Conservation (phyloP, 495 filamentous ascomycete genomes). For the Recurvomyces mirabilis region DNA sequence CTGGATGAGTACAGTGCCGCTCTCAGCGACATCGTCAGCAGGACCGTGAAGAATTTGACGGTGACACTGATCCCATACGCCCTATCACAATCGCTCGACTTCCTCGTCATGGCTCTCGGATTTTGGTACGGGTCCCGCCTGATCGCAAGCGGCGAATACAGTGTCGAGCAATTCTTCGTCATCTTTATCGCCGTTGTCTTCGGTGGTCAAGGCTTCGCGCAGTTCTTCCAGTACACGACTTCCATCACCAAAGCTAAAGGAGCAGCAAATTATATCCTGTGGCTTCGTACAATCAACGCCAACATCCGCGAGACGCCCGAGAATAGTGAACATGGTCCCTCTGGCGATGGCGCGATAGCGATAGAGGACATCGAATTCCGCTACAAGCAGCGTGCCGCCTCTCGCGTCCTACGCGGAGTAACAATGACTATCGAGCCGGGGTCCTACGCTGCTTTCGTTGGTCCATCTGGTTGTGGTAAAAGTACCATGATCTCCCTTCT, state of each 20-base stretch:
- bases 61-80: conserved; percentile 17
- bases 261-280: conserved; percentile 35
- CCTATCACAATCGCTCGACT: conserved; percentile 28
- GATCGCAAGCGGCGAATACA: conserved; percentile 37
- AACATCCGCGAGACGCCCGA: conserved; percentile 31
- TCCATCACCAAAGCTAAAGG: conserved; percentile 34
- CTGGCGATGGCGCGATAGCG: conserved; percentile 40
- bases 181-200: conserved; percentile 50
- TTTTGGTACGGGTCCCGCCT: conserved; percentile 39
- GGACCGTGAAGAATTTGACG: conserved; percentile 1
- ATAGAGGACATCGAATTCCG: conserved; percentile 38
- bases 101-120: conserved; percentile 41
- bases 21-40: conserved; percentile 9
- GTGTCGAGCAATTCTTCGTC: conserved; percentile 43
- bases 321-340: conserved; percentile 24
- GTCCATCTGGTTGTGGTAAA: conserved; percentile 63
- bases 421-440: conserved; percentile 51
- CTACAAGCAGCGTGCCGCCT: conserved; percentile 14
- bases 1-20: conserved; percentile 11
- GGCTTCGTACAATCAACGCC: conserved; percentile 31
- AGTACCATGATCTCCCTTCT: conserved; percentile 40
- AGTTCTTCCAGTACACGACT: conserved; percentile 40
- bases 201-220: conserved; percentile 42
- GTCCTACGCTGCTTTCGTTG: conserved; percentile 58
- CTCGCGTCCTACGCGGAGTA: conserved; percentile 18